Percentiles rank a stretch among this genome's conserved stretches.
Conservation (phyloP, 495 filamentous ascomycete species). For the Xylaria palmicola region DNA sequence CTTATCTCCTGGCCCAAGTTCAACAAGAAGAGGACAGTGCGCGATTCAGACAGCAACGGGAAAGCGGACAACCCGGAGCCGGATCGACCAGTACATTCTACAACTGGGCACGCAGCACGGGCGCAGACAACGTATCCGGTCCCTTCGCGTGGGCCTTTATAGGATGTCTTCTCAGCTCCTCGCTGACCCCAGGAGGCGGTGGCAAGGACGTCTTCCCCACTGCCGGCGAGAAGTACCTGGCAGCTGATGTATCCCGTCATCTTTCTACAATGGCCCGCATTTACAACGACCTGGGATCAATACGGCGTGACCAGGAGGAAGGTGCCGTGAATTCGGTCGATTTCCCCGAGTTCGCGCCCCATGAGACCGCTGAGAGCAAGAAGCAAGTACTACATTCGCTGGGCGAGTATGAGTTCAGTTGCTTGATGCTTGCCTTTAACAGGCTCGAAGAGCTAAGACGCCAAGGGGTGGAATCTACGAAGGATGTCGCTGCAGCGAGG, state of each 20-base stretch:
- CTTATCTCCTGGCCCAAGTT: constrained; percentile 30
- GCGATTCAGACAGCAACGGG: constrained; percentile 10
- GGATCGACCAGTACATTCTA: constrained; percentile 13
- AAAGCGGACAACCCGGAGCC: not conserved
- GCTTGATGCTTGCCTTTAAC: constrained; percentile 15
- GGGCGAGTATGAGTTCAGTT: constrained; percentile 14
- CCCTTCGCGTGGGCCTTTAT: constrained; percentile 39
- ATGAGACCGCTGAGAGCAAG: constrained; percentile 17
- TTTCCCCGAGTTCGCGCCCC: constrained; percentile 34
- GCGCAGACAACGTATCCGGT: constrained; percentile 35
- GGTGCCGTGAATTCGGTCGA: constrained; percentile 40
- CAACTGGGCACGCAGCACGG: constrained; percentile 39
- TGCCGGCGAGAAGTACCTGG: constrained; percentile 32
- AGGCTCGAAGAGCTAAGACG: constrained; percentile 34
- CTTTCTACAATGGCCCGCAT: constrained; percentile 39
- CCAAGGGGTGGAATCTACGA: not conserved
- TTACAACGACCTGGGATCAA: constrained; percentile 43
- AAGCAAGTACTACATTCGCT: constrained; percentile 16
- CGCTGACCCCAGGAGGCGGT: constrained; percentile 3
- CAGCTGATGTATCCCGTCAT: constrained; percentile 31
- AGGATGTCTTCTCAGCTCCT: constrained; percentile 31
- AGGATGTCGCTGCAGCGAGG: constrained; percentile 8
- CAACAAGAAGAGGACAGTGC: constrained; percentile 25
- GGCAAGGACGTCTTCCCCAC: constrained; percentile 16
- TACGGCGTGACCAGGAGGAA: constrained; percentile 35